phyloP scores from a whole-genome alignment of 2,329 filamentous ascomycete genomes.

The Fusarium sp. region DNA sequence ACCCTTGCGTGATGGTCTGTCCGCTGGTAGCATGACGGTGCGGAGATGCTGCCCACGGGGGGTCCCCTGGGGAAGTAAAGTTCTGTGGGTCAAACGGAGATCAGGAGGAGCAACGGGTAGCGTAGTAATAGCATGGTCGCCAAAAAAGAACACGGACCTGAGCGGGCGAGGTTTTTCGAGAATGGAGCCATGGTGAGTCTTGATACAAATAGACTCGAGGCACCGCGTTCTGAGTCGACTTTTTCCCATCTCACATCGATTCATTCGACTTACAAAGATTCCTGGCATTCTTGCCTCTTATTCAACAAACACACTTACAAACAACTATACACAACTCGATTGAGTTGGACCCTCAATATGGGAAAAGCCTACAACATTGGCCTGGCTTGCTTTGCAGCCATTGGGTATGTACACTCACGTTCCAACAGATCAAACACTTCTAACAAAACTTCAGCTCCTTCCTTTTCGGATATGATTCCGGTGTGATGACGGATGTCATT shows the following conservation, averaged over 20 bases:
- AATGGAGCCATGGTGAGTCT: constrained; percentile 10
- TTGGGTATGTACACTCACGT: constrained; percentile 47
- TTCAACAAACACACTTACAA: background rate
- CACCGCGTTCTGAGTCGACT: background rate
- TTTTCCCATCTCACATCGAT: background rate
- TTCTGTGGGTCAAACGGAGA: constrained; percentile 15
- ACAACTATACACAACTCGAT: background rate
- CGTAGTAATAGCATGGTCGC: constrained; percentile 3
- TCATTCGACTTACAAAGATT: background rate
- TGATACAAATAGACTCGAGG: constrained; percentile 34
- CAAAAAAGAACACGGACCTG: background rate
- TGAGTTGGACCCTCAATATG: constrained; percentile 44
- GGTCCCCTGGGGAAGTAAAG: constrained; percentile 20
- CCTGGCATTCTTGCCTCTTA: background rate
- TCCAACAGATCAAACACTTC: background rate
- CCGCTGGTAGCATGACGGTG: constrained; percentile 24
- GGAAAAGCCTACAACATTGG: constrained; percentile 54
- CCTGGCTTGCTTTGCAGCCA: constrained; percentile 55
- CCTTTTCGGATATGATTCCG: constrained; percentile 57
- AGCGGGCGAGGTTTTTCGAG: background rate
- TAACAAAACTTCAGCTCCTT: constrained; percentile 48
- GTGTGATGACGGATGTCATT: constrained; percentile 61
- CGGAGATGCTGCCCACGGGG: constrained; percentile 29
- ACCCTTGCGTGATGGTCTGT: constrained; percentile 26
- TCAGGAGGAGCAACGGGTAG: background rate